phyloP scores from a whole-genome alignment of 148 eudicot species.

The Diospyros lotus region DNA sequence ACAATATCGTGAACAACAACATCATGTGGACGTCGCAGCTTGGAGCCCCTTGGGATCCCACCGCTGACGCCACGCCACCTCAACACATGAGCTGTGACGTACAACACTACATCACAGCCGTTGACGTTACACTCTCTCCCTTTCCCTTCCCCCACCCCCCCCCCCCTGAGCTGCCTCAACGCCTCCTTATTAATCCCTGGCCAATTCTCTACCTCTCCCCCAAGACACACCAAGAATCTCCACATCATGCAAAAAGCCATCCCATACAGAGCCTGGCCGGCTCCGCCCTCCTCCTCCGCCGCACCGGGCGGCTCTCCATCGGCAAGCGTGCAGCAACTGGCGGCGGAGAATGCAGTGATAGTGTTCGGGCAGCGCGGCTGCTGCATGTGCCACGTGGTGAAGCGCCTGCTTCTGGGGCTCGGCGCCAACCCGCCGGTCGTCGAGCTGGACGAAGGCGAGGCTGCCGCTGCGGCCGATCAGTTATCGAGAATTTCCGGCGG shows the following conservation, averaged over 20 bases:
- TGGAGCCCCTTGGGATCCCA: neutral
- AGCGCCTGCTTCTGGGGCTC: constrained; percentile 48
- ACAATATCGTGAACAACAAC: neutral
- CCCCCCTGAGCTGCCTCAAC: neutral
- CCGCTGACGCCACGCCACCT: constrained; percentile 18
- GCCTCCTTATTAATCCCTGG: neutral
- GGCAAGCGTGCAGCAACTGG: constrained; percentile 16
- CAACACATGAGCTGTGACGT: constrained; percentile 24
- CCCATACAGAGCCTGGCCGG: constrained; percentile 35
- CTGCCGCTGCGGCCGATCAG: constrained; percentile 23
- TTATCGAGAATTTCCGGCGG: constrained; percentile 16
- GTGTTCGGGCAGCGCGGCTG: constrained; percentile 66
- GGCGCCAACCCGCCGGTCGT: constrained; percentile 66
- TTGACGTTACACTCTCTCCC: constrained; percentile 28
- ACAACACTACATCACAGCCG: constrained; percentile 23
- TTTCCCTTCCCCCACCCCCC: neutral
- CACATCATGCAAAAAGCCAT: constrained; percentile 49
- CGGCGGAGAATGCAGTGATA: constrained; percentile 61
- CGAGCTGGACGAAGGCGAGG: constrained; percentile 43
- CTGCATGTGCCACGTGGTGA: constrained; percentile 80
- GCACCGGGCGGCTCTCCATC: constrained; percentile 1
- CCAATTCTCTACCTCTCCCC: neutral
- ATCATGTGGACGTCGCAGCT: neutral
- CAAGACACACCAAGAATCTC: neutral
- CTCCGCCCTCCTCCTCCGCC: constrained; percentile 17